Base-by-base conservation (phyloP, 2,329 filamentous ascomycete species). In the Fusarium austroafricanum region DNA sequence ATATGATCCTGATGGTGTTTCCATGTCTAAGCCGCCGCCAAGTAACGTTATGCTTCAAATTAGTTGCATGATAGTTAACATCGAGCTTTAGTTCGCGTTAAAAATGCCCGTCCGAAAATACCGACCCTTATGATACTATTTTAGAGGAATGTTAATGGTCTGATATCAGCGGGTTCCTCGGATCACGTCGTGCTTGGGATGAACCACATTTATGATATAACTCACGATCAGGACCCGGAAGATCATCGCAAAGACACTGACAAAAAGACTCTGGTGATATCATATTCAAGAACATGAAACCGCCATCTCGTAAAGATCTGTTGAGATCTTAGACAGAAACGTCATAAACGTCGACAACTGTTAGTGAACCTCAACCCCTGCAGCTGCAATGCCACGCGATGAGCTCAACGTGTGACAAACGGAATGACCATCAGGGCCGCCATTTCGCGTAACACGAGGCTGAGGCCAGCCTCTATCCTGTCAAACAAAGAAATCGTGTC, bases 151-250 rank as follows among this genome's bases (percentile, higher is more conserved):
- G 15, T 18, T 43, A 26, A 23, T 44, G 37, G 52, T 52, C 40
- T 52, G 51, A 62, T 43, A 46, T 50, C 10, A 15, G 37, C 26
- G 45, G 47, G 15, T 49, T 21, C 11, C 17, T 28, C 50, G 53
- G 49, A 62, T 40, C 47, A 10, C 18, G 17, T 18, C 23, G 14
- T 14, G 17, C 20, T 28, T 55, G 33, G 42, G 33, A 26, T 28
- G 67, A 53, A 53, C 67, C 67, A 65, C 63, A 67, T 45, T 65
- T 65, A 70, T 70, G 67, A 70, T 65, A 50, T 57, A 68, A 61
- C 59, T 20, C 28, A 68, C 31, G 28, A 60, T 42, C 29, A 56
- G 15, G 29, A 42, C 37, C 23, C 6, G 40, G 38, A 18, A 23
- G 59, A 65, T 70, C 67, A 46, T 61, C 67, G 38, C 38, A 14